Conservation (phyloP, 768 basidiomycete genomes). For the Pholiota microspora region DNA sequence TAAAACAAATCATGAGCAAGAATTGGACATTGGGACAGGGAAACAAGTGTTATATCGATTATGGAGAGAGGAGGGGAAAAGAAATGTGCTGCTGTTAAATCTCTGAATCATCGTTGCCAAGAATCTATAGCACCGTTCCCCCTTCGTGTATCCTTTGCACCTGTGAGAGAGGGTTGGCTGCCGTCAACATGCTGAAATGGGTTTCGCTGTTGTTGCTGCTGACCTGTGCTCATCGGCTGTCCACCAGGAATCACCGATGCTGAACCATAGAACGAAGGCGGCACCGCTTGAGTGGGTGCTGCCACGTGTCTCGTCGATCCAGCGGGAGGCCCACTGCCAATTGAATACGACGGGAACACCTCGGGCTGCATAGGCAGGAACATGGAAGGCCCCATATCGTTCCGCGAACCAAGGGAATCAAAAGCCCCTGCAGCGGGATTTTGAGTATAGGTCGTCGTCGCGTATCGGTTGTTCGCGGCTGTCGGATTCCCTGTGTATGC, state of each 20-base stretch:
- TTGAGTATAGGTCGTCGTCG: slow-evolving; percentile 53
- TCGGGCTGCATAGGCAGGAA: slow-evolving; percentile 86
- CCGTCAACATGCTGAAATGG: slow-evolving; percentile 38
- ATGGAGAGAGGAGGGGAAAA: background rate
- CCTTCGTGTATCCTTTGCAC: slow-evolving; percentile 57
- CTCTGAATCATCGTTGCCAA: slow-evolving; percentile 62
- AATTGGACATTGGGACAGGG: slow-evolving; percentile 4
- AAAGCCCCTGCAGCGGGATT: slow-evolving; percentile 42
- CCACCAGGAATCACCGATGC: slow-evolving; percentile 50
- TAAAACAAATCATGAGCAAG: slow-evolving; percentile 8
- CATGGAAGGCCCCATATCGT: slow-evolving; percentile 65
- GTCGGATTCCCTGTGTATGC: slow-evolving; percentile 56
- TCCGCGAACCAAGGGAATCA: slow-evolving; percentile 59
- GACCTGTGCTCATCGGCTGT: slow-evolving; percentile 31
- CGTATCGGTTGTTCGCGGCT: slow-evolving; percentile 59
- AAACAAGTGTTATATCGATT: slow-evolving; percentile 1
- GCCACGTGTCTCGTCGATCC: slow-evolving; percentile 44
- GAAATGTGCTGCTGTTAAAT: background rate
- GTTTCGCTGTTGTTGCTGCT: slow-evolving; percentile 41
- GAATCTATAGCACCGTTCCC: slow-evolving; percentile 62
- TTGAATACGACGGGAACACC: slow-evolving; percentile 63
- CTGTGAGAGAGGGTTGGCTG: slow-evolving; percentile 34
- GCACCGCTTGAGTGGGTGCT: slow-evolving; percentile 49
- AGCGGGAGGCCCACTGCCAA: slow-evolving; percentile 29
- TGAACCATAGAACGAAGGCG: slow-evolving; percentile 70